Conservation (phyloP, 441 rosid species). For the Macaranga tanarius region DNA sequence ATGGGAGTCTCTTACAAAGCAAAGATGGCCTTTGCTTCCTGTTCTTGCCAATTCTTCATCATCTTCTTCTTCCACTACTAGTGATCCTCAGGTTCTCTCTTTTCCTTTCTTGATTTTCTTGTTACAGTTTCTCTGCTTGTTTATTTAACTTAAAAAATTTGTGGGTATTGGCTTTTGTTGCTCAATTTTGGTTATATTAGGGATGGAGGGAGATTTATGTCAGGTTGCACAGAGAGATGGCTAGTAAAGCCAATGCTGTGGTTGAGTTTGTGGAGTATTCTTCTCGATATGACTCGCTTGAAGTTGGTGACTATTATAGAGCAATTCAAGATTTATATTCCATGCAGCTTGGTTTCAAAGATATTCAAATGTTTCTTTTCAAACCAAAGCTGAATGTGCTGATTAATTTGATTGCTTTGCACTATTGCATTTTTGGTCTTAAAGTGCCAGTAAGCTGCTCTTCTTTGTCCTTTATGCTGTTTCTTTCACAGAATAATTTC, state of each 20-base stretch:
- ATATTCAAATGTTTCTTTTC: slow-evolving; percentile 59
- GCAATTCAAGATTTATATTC: slow-evolving; percentile 45
- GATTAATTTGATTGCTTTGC: slow-evolving; percentile 58
- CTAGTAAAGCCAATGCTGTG: slow-evolving; percentile 33
- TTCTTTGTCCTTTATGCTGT: background rate
- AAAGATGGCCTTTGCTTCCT: slow-evolving; percentile 46
- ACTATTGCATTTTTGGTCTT: slow-evolving; percentile 51
- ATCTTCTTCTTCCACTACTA: slow-evolving; percentile 5
- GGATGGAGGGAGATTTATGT: slow-evolving; percentile 53
- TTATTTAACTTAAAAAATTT: too few relatives aligned
- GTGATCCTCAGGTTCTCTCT: too few relatives aligned
- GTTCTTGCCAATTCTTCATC: background rate
- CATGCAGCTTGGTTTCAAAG: slow-evolving; percentile 46
- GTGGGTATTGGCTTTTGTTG: slow-evolving; percentile 1
- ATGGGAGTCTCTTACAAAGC: slow-evolving; percentile 43
- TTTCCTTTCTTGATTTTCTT: too few relatives aligned
- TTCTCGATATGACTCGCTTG: slow-evolving; percentile 37
- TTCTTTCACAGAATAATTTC: too few relatives aligned
- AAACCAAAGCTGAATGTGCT: slow-evolving; percentile 48
- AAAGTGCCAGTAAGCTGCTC: slow-evolving; percentile 41
- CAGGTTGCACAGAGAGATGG: slow-evolving; percentile 48
- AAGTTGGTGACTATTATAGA: slow-evolving; percentile 41
- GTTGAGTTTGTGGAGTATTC: slow-evolving; percentile 39
- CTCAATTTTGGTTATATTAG: slow-evolving; percentile 30
- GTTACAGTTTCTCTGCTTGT: too few relatives aligned